Evolutionary conservation across 768 basidiomycete genomes (phyloP).

Genomic region (Rhodotorula graminis): DNA sequence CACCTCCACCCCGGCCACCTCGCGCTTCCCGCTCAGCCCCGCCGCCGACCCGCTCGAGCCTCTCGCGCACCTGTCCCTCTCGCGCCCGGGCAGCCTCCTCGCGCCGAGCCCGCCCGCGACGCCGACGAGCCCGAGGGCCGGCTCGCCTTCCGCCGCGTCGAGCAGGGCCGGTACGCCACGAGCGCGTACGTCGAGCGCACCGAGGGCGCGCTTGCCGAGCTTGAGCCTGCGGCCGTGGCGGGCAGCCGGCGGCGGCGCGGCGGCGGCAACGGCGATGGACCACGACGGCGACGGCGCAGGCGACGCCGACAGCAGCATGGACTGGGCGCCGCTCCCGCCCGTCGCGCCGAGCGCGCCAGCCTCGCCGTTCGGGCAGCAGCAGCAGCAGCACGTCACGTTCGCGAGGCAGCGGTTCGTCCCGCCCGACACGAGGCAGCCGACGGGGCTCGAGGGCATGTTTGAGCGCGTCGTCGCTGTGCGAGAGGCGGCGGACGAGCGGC

Average conservation of each 20-base stretch:
- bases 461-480: conserved; percentile 1
- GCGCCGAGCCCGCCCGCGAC: neutral
- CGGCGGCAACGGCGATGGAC: neutral
- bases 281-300: neutral
- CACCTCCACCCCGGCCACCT: neutral
- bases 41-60: conserved; percentile 25
- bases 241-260: too few relatives aligned
- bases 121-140: neutral
- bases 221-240: neutral
- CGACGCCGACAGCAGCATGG: conserved; percentile 20
- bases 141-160: too few relatives aligned
- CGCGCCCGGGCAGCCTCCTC: neutral
- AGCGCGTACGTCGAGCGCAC: neutral
- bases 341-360: neutral
- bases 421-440: conserved; percentile 25
- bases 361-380: too few relatives aligned
- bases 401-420: conserved; percentile 18
- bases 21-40: neutral
- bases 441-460: conserved; percentile 30
- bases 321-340: conserved; percentile 19
- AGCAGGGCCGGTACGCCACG: neutral
- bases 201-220: neutral
- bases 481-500: neutral
- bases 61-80: conserved; percentile 22
- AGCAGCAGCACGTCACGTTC: neutral